Evolutionary conservation across 257 asterid genomes (phyloP), one percentile per base, ranked within the genome.

Genomic region (Eucommia ulmoides): DNA sequence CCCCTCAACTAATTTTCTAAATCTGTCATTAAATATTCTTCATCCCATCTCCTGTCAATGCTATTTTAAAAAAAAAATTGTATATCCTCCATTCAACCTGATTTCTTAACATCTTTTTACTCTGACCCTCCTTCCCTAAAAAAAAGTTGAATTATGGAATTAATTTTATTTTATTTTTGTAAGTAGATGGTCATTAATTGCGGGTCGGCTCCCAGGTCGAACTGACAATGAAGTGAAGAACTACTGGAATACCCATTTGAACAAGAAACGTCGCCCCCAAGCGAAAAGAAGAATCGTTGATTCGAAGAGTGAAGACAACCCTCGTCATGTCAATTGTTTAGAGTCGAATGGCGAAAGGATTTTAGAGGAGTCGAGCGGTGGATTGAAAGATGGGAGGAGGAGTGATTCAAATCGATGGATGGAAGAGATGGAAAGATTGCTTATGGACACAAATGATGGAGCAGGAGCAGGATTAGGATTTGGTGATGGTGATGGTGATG

Each of bases 181-280:
- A 5, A 5, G 19, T 54, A 77, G 84, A 23, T 77, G 84, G 84
- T 70, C 84, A 18, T 58, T 77, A 60, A 77, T 77, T 22, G 84
- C 84, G 9, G 84, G 84, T 2, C 55, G 82, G 51, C 75, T 78
- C 4, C 86, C 86, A 0, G 86, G 86, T 0, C 76, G 86, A 52
- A 78, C 86, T 2, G 86, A 78, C 56, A 78, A 78, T 42, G 86
- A 78, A 55, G 82, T 78, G 1, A 78, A 78, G 33, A 29, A 29
- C 38, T 29, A 29, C 38, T 29, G 38, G 38, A 29, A 29, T 29
- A 29, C 38, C 38, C 38, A 29, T 29, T 29, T 29, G 38, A 12
- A 29, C 38, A 29, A 29, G 38, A 29, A 12, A 29, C 12, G 38
- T 44, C 23, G 64, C 12, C 17, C 54, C 12, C 17, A 55, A 52